Percentiles rank a stretch among this genome's conserved stretches.
phyloP scores from a whole-genome alignment of 2,329 filamentous ascomycete genomes.

The Alternaria ventricosa region DNA sequence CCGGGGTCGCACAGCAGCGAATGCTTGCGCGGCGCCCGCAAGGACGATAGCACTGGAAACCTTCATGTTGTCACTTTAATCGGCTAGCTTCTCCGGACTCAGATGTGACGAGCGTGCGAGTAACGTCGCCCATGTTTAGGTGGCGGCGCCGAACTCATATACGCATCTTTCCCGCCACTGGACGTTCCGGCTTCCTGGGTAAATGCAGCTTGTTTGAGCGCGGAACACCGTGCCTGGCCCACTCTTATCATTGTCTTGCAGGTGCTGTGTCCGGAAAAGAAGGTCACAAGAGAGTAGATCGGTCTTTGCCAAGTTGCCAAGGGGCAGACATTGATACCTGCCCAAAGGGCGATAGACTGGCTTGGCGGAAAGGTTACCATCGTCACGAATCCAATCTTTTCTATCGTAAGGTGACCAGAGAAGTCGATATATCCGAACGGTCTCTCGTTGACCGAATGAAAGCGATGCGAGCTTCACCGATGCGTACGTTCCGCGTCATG shows the following conservation, averaged over 20 bases:
- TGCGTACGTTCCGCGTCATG: background rate
- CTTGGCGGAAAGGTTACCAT: constrained; percentile 27
- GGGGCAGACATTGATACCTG: constrained; percentile 36
- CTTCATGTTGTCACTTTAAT: constrained; percentile 32
- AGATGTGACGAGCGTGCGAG: background rate
- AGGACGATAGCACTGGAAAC: constrained; percentile 30
- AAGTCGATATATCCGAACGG: background rate
- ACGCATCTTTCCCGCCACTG: constrained; percentile 9
- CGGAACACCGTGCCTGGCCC: constrained; percentile 15
- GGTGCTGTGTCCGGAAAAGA: constrained; percentile 38
- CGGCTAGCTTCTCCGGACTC: background rate
- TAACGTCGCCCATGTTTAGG: constrained; percentile 1
- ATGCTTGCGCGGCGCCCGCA: constrained; percentile 31
- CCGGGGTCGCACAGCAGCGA: constrained; percentile 26
- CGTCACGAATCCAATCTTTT: background rate
- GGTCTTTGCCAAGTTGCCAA: constrained; percentile 31
- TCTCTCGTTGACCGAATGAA: background rate
- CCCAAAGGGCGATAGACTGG: constrained; percentile 28
- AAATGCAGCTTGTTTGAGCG: constrained; percentile 21
- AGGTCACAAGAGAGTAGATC: constrained; percentile 40
- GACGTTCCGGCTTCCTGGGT: constrained; percentile 12
- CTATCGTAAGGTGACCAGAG: background rate
- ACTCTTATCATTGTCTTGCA: constrained; percentile 31
- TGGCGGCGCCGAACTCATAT: constrained; percentile 20
- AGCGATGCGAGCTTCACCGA: background rate